These are phyloP conservation scores for Dictyophora rubrovolvata DNA, from an alignment of 768 basidiomycete species.

Conservation along the genomic window DNA sequence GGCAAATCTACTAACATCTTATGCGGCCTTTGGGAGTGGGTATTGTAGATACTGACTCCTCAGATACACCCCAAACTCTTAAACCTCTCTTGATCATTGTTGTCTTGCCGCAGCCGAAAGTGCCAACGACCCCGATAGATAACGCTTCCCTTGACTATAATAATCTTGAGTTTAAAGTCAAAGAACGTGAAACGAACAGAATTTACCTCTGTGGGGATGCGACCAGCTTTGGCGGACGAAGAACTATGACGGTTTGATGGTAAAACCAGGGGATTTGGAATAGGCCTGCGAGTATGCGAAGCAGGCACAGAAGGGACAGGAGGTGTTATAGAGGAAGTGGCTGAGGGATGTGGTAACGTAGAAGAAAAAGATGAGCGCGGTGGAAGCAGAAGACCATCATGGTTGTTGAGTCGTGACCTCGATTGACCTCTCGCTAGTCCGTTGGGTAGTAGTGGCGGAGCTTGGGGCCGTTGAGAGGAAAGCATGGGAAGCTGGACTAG, in stretches of 20 bases:
- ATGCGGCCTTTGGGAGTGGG: constrained; percentile 1
- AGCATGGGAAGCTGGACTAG: constrained; percentile 1
- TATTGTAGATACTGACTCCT: constrained; percentile 17
- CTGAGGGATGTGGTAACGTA: neutral
- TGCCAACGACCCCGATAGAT: constrained; percentile 72
- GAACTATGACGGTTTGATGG: neutral
- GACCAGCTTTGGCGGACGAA: neutral
- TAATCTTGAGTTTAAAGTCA: neutral
- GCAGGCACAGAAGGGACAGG: neutral
- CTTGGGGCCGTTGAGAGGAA: constrained; percentile 4
- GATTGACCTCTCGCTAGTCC: neutral
- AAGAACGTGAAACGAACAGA: neutral
- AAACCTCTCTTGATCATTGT: constrained; percentile 71
- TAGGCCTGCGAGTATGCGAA: neutral
- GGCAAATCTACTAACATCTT: constrained; percentile 2
- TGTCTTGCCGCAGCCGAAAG: constrained; percentile 74
- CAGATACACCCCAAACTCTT: constrained; percentile 42
- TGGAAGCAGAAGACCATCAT: constrained; percentile 3
- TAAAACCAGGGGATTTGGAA: constrained; percentile 1
- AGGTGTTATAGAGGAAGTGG: neutral
- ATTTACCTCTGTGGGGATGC: neutral
- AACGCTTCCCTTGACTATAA: neutral
- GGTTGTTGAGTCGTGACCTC: neutral
- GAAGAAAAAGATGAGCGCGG: constrained; percentile 1
- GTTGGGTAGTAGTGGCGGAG: neutral